Conservation (phyloP, 2,329 filamentous ascomycete genomes). For the Allantophomopsis cytisporea region DNA sequence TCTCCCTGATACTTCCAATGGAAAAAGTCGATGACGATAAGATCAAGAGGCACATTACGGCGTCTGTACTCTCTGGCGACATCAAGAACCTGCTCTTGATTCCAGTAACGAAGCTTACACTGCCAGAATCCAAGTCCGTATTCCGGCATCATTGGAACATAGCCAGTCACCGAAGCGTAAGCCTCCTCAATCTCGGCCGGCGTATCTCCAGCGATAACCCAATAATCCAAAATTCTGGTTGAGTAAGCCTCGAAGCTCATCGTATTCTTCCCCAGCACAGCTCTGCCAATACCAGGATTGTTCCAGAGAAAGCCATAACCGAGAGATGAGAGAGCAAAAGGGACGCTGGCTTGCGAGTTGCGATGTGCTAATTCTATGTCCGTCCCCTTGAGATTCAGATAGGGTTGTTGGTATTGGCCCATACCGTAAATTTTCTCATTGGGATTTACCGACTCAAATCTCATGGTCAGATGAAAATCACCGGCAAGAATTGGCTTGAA, state of each 20-base stretch:
- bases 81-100: slow-evolving; percentile 45
- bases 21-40: slow-evolving; percentile 58
- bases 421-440: slow-evolving; percentile 53
- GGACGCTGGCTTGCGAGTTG: slow-evolving; percentile 52
- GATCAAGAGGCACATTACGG: slow-evolving; percentile 40
- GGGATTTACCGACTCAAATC: slow-evolving; percentile 39
- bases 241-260: slow-evolving; percentile 48
- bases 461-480: slow-evolving; percentile 40
- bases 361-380: slow-evolving; percentile 52
- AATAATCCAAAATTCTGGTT: slow-evolving; percentile 46
- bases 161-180: slow-evolving; percentile 42
- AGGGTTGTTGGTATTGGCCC: slow-evolving; percentile 55
- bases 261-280: slow-evolving; percentile 44
- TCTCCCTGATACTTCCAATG: slow-evolving; percentile 56
- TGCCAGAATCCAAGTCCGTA: slow-evolving; percentile 59
- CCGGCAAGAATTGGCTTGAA: slow-evolving; percentile 36
- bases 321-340: slow-evolving; percentile 43
- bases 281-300: slow-evolving; percentile 46
- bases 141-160: slow-evolving; percentile 53
- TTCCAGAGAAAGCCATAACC: slow-evolving; percentile 57
- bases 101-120: slow-evolving; percentile 52
- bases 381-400: slow-evolving; percentile 45
- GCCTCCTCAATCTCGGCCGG: slow-evolving; percentile 40
- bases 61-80: slow-evolving; percentile 45
- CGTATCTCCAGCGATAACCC: slow-evolving; percentile 43